Evolutionary conservation across 805 yeast species (phyloP), one percentile per base, ranked within the genome.

Genomic region (Lachancea cidri): DNA sequence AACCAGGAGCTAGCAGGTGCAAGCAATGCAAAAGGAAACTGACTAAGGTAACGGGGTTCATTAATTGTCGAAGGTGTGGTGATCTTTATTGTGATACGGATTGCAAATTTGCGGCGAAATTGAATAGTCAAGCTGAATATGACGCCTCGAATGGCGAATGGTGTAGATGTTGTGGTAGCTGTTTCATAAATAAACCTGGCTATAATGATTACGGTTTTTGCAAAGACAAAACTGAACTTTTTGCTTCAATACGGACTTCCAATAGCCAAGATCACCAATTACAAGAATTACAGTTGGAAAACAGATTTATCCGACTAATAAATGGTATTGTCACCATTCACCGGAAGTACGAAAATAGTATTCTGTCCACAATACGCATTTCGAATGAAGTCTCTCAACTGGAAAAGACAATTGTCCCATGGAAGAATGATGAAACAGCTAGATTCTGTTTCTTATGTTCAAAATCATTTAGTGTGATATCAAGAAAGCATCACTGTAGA

Each of bases 401-500:
- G 46, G 87, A 74, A 50, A 70, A 65, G 41, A 54, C 65, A 5
- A 58, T 81, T 3, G 77, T 76, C 0, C 68, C 71, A 11, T 91
- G 98, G 98, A 77, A 76, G 44, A 73, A 73, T 40, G 83, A 74
- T 44, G 42, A 58, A 2, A 52, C 53, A 3, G 71, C 72, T 0
- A 51, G 65, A 0, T 64, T 68, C 41, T 91, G 98, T 57, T 68
- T 73, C 5, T 65, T 84, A 5, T 91, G 98, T 53, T 59, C 66
- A 11, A 66, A 70, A 9, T 53, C 55, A 22, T 93, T 87, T 58
- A 68, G 73, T 8, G 63, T 83, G 33, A 57, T 77, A 0, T 50
- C 74, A 17, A 66, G 97, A 38, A 86, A 83, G 49, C 98, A 93
- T 58, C 98, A 91, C 59, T 93, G 98, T 60, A 67, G 98, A 29